These are phyloP conservation scores for Penicillium waksmanii DNA, from an alignment of 495 filamentous ascomycete species.

Conservation along the genomic window DNA sequence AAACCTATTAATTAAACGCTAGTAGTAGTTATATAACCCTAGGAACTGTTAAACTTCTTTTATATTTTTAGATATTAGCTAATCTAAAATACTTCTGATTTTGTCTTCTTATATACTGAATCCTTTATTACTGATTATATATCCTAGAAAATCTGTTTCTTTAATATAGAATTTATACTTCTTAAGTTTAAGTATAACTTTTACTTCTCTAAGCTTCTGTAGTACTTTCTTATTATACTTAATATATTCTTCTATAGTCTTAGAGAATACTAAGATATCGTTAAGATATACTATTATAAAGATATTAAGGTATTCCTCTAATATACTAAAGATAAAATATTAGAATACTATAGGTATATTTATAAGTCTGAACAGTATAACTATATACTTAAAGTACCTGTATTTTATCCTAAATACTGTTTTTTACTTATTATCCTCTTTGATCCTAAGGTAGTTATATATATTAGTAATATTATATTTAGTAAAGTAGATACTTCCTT, in stretches of 20 bases:
- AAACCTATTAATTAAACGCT: slow-evolving; percentile 15
- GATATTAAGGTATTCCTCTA: slow-evolving; percentile 26
- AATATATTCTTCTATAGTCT: not conserved
- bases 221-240: not conserved
- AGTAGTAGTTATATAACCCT: slow-evolving; percentile 20
- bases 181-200: not conserved
- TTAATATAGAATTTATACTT: slow-evolving; percentile 15
- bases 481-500: no score
- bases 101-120: slow-evolving; percentile 19
- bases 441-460: slow-evolving; percentile 15
- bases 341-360: slow-evolving; percentile 29
- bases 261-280: slow-evolving; percentile 37
- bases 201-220: not conserved
- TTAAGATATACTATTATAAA: slow-evolving; percentile 40
- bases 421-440: slow-evolving; percentile 28
- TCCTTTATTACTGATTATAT: slow-evolving; percentile 11
- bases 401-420: slow-evolving; percentile 38
- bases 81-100: slow-evolving; percentile 13
- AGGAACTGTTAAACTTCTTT: slow-evolving; percentile 18
- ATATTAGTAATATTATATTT: slow-evolving; percentile 22
- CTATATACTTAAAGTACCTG: slow-evolving; percentile 29
- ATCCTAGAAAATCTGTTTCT: slow-evolving; percentile 16
- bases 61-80: slow-evolving; percentile 7
- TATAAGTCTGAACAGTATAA: slow-evolving; percentile 23
- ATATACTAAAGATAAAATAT: slow-evolving; percentile 33